Evolutionary conservation across 2,329 filamentous ascomycete genomes (phyloP).

Genomic region (Sporothrix pseudoabietina): DNA sequence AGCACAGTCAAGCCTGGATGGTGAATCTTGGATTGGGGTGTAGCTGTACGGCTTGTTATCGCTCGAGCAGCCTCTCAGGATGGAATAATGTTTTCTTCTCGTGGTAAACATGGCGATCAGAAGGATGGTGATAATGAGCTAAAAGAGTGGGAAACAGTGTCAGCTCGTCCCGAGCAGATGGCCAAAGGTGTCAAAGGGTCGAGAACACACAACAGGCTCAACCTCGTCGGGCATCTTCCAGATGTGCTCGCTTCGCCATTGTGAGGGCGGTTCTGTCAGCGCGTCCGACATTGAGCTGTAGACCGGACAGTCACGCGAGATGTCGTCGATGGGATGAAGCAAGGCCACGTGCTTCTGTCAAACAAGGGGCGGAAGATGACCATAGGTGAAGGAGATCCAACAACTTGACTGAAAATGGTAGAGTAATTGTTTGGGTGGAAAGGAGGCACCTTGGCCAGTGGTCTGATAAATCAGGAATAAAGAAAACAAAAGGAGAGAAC

Average conservation of each 20-base stretch:
- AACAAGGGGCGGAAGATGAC: neutral
- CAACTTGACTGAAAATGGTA: too few species aligned
- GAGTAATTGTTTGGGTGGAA: neutral
- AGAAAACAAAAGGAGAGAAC: neutral
- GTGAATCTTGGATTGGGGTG: neutral
- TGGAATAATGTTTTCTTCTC: conserved; percentile 23
- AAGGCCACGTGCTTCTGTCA: neutral
- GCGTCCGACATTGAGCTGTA: conserved; percentile 19
- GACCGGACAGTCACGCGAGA: neutral
- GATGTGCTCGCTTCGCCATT: conserved; percentile 30
- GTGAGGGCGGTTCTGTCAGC: conserved; percentile 10
- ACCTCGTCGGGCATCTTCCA: conserved; percentile 30
- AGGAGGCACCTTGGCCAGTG: neutral
- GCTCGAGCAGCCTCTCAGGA: neutral
- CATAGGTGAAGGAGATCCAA: neutral
- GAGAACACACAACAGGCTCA: conserved; percentile 24
- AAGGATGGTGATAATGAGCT: conserved; percentile 29
- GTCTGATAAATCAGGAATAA: neutral
- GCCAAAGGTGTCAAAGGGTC: neutral
- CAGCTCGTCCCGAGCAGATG: neutral
- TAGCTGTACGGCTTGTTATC: neutral
- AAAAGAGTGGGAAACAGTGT: neutral
- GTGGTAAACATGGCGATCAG: conserved; percentile 28
- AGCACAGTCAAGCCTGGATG: neutral
- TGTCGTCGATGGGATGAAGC: neutral